These are phyloP conservation scores for Candida chilensis DNA, from an alignment of 805 yeast species.

Conservation along the genomic window DNA sequence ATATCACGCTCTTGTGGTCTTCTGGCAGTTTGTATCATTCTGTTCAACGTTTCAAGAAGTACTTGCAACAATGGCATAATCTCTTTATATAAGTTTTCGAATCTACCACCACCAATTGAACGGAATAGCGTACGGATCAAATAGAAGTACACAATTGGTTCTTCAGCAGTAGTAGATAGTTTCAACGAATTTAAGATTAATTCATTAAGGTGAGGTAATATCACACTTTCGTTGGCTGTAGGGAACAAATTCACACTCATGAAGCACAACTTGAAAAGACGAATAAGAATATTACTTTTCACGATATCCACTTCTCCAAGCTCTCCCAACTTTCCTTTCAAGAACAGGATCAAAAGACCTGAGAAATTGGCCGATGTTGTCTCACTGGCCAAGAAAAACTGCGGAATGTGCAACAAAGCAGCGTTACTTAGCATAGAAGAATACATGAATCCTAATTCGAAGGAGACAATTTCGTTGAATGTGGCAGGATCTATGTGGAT, in stretches of 20 bases:
- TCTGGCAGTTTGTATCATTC: constrained; percentile 74
- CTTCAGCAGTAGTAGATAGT: constrained; percentile 76
- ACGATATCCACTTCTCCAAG: constrained; percentile 75
- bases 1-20: constrained; percentile 88
- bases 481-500: constrained; percentile 93
- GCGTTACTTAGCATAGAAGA: constrained; percentile 76
- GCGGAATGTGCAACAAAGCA: constrained; percentile 84
- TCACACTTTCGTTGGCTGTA: constrained; percentile 73
- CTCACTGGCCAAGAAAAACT: constrained; percentile 88
- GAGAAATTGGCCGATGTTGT: constrained; percentile 90
- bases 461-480: constrained; percentile 82
- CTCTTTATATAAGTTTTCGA: constrained; percentile 86
- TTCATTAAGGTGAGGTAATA: constrained; percentile 80
- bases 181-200: constrained; percentile 74
- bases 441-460: constrained; percentile 71
- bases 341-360: constrained; percentile 69
- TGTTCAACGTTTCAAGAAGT: constrained; percentile 74
- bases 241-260: constrained; percentile 95
- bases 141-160: constrained; percentile 85
- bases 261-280: constrained; percentile 86
- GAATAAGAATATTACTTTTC: constrained; percentile 70
- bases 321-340: constrained; percentile 63
- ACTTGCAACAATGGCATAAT: constrained; percentile 88
- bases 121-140: constrained; percentile 83
- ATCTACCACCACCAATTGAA: constrained; percentile 94